Percentiles rank a stretch among this genome's conserved stretches.
Conservation (phyloP, 129 eudicot genomes). For the Tanacetum coccineum region DNA sequence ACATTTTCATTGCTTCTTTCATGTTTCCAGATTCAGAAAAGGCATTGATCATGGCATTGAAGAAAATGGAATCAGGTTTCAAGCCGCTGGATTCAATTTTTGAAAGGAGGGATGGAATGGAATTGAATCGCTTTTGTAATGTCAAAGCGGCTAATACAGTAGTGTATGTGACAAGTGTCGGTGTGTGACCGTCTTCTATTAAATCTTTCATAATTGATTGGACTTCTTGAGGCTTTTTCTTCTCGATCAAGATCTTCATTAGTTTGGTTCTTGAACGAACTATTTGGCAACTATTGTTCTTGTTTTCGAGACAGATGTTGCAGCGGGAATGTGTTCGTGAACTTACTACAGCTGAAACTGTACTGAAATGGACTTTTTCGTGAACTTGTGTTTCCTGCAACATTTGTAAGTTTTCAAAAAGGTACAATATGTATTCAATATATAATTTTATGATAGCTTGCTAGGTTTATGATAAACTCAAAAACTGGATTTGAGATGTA, state of each 20-base stretch:
- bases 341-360: constrained; percentile 40
- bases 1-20: constrained; percentile 77
- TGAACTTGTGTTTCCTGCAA: constrained; percentile 54
- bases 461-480: neutral
- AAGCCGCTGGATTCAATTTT: constrained; percentile 68
- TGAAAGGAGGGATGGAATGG: constrained; percentile 66
- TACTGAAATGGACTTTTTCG: constrained; percentile 46
- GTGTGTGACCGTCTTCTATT: constrained; percentile 85
- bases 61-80: constrained; percentile 86
- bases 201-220: constrained; percentile 62
- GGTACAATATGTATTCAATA: neutral
- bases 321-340: constrained; percentile 41
- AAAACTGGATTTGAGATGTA: constrained; percentile 24
- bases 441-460: neutral
- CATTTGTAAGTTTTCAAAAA: constrained; percentile 1
- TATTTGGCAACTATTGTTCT: constrained; percentile 56
- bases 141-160: constrained; percentile 81
- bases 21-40: constrained; percentile 83
- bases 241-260: constrained; percentile 72
- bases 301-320: constrained; percentile 48
- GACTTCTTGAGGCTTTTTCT: constrained; percentile 67
- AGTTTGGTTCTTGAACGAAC: constrained; percentile 77
- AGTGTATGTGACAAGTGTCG: constrained; percentile 88
- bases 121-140: constrained; percentile 58
- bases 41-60: constrained; percentile 86